These are phyloP conservation scores for Maudiozyma turicensis DNA, from an alignment of 805 yeast species.

Conservation along the genomic window DNA sequence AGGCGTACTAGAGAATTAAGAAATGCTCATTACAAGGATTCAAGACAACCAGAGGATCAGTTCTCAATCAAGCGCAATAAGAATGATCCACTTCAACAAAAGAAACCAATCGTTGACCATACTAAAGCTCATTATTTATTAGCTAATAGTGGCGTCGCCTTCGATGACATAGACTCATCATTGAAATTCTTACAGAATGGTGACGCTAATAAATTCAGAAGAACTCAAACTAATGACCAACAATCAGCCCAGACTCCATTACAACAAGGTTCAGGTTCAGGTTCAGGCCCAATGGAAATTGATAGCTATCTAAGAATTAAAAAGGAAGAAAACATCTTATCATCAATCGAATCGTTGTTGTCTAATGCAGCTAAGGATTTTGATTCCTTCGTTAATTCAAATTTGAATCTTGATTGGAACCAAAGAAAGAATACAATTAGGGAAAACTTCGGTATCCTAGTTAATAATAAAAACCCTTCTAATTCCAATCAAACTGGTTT, in stretches of 20 bases:
- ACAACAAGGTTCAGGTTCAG: not conserved
- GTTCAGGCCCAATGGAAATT: constrained; percentile 31
- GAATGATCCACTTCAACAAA: not conserved
- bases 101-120: constrained; percentile 19
- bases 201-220: not conserved
- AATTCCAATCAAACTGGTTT: not conserved
- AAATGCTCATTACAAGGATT: constrained; percentile 1
- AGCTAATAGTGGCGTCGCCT: constrained; percentile 81
- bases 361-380: constrained; percentile 71
- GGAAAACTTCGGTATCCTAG: constrained; percentile 54
- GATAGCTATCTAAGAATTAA: constrained; percentile 57
- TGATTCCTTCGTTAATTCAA: constrained; percentile 63
- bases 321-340: constrained; percentile 72
- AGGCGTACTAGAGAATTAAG: constrained; percentile 54
- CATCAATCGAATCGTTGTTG: constrained; percentile 75
- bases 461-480: constrained; percentile 21
- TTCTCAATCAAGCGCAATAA: not conserved
- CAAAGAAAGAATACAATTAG: constrained; percentile 64
- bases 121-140: constrained; percentile 80
- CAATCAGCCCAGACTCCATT: not conserved
- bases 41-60: not conserved
- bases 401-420: constrained; percentile 76
- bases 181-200: constrained; percentile 29
- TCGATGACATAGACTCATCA: constrained; percentile 69
- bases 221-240: not conserved